Evolutionary conservation across 1,284 basidiomycete species (phyloP).

Genomic region (Hymenochaete sp.): DNA sequence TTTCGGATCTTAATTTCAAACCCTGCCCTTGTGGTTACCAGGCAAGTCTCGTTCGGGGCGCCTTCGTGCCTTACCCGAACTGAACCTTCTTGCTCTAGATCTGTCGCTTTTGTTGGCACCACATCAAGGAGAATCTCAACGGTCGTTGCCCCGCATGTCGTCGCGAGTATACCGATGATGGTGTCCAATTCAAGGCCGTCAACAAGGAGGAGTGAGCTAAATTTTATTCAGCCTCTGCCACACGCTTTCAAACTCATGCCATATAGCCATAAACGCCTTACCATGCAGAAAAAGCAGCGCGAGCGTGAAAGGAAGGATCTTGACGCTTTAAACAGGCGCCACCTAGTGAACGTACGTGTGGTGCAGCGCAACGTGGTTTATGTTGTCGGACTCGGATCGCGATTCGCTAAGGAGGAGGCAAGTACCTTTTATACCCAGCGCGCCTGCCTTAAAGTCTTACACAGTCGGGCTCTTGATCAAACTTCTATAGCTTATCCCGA

Average conservation of each 20-base stretch:
- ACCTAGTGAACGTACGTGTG: slow-evolving; percentile 89
- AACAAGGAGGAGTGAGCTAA: slow-evolving; percentile 90
- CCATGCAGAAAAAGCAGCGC: slow-evolving; percentile 92
- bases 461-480: neutral
- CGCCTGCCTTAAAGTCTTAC: slow-evolving; percentile 6
- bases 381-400: slow-evolving; percentile 84
- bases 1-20: slow-evolving; percentile 98
- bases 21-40: slow-evolving; percentile 99
- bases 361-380: slow-evolving; percentile 97
- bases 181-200: slow-evolving; percentile 93
- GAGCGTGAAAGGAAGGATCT: slow-evolving; percentile 96
- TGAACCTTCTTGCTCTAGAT: slow-evolving; percentile 50
- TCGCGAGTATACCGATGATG: slow-evolving; percentile 86
- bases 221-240: slow-evolving; percentile 3
- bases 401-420: slow-evolving; percentile 94
- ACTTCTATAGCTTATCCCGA: slow-evolving; percentile 74
- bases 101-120: slow-evolving; percentile 99
- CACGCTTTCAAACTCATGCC: slow-evolving; percentile 18
- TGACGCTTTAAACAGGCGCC: slow-evolving; percentile 78
- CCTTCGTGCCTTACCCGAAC: slow-evolving; percentile 15
- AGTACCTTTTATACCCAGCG: slow-evolving; percentile 25
- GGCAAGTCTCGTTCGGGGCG: slow-evolving; percentile 38
- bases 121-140: slow-evolving; percentile 95
- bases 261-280: slow-evolving; percentile 73
- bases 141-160: slow-evolving; percentile 96